Evolutionary conservation across 768 basidiomycete species (phyloP).

Genomic region (Pleurotus ostreatus): DNA sequence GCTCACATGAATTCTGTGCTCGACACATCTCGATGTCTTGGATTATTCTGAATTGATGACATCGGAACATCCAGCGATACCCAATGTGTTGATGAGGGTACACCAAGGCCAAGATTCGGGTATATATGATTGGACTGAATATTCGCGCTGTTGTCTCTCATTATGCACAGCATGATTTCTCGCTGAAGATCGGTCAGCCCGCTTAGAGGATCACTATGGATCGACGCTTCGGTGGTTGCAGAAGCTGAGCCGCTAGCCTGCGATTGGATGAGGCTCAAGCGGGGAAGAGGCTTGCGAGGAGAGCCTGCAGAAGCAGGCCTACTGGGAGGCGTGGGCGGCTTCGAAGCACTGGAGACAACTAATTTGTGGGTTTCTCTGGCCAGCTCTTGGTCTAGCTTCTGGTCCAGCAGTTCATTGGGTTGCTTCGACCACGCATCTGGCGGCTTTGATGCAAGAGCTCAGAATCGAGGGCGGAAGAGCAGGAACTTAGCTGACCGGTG

Average conservation of each 20-base stretch:
- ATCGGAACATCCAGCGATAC: too few species aligned
- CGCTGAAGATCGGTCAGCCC: background rate
- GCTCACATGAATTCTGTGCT: background rate
- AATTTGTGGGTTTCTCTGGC: background rate
- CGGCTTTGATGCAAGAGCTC: background rate
- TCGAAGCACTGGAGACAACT: background rate
- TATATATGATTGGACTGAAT: background rate
- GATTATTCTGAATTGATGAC: background rate
- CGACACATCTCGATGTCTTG: background rate
- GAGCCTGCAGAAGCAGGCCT: background rate
- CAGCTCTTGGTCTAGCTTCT: background rate
- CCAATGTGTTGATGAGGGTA: too few species aligned
- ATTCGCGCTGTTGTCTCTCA: background rate
- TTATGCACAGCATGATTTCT: background rate
- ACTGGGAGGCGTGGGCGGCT: background rate
- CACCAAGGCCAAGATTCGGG: background rate
- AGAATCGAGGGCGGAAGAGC: background rate
- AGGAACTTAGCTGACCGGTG: background rate
- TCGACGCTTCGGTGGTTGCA: background rate
- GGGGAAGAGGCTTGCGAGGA: background rate
- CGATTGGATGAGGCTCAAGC: background rate
- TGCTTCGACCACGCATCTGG: background rate
- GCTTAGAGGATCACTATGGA: background rate
- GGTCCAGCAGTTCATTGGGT: background rate
- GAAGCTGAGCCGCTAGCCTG: background rate